Conservation (phyloP, 164 flowering plant genomes). For the Stephania cephalantha region DNA sequence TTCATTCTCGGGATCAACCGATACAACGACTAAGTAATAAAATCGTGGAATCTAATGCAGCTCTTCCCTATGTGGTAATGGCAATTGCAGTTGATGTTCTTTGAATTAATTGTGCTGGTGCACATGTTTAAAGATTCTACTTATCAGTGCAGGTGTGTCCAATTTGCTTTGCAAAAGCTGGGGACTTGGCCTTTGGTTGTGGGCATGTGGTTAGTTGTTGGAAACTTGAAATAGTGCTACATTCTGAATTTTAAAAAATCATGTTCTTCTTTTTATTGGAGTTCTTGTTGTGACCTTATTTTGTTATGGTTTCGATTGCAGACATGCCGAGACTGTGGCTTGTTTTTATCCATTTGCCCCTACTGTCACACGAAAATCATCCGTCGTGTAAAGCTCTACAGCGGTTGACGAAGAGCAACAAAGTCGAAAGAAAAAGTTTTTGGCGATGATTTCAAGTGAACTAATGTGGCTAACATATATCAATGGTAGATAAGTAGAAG, state of each 20-base stretch:
- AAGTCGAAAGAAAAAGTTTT: too few species aligned
- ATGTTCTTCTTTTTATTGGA: not conserved
- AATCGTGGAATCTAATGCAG: constrained; percentile 8
- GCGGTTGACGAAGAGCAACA: too few species aligned
- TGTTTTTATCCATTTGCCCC: constrained; percentile 36
- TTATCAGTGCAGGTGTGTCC: constrained; percentile 29
- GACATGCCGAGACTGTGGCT: constrained; percentile 47
- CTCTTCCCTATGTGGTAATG: constrained; percentile 27
- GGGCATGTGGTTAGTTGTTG: constrained; percentile 48
- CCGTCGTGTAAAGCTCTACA: too few species aligned
- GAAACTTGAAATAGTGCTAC: not conserved
- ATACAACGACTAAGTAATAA: constrained; percentile 14
- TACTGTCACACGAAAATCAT: constrained; percentile 40
- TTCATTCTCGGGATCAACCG: constrained; percentile 14
- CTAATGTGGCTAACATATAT: too few species aligned
- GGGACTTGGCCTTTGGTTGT: constrained; percentile 56
- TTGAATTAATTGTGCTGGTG: not conserved
- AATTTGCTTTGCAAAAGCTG: constrained; percentile 42
- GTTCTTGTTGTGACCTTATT: not conserved
- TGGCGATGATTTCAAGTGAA: too few species aligned
- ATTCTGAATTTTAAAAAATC: not conserved
- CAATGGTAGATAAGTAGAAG: too few species aligned
- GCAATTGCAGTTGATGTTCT: not conserved
- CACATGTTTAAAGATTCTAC: not conserved
- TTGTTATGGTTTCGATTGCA: constrained; percentile 12